Evolutionary conservation across 108 stramenopile species (phyloP), one percentile per base, ranked within the genome.

Genomic region (Cyclostephanos tholiformis): DNA sequence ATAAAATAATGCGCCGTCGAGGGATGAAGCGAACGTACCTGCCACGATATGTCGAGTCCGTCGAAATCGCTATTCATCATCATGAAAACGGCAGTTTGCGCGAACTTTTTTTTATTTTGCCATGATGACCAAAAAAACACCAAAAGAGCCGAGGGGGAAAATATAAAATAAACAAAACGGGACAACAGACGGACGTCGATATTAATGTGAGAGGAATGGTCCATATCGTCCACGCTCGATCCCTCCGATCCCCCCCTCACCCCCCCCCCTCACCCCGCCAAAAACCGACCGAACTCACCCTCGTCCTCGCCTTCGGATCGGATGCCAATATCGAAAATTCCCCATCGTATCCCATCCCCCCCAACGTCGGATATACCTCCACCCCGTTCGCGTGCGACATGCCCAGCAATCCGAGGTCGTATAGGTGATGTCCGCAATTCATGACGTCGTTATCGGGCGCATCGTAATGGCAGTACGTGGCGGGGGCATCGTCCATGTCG

Each of bases 41-140:
- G 27, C 69, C 58, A 76, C 13, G 43, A 56, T 2, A 77, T 77
- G 39, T 77, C 63, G 6, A 77, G 71, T 6, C 76, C 76, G 55
- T 72, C 76, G 41, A 77, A 65, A 9, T 65, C 43, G 26, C 72
- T 72, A 27, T 53, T 73, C 2, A 4, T 72, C 0, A 77, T 65
- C n/a, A 77, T 32, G 35, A 30, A 36, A 16, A 16, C 71, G 43
- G 70, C 65, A 16, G 29, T 71, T 9, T 71, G 19, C 10, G 71
- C 71, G 32, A 77, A 77, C 63, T 77, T 32, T 32, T 32, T 2
- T 32, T 32, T n/a, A n/a, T n/a, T n/a, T n/a, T n/a, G n/a, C n/a
- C n/a, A n/a, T n/a, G n/a, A n/a, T n/a, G n/a, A n/a, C n/a, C n/a
- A n/a, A n/a, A n/a, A n/a, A n/a, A n/a, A n/a, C n/a, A n/a, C n/a